Evolutionary conservation across 2,329 filamentous ascomycete species (phyloP).

Genomic region (Colletotrichum cereale): DNA sequence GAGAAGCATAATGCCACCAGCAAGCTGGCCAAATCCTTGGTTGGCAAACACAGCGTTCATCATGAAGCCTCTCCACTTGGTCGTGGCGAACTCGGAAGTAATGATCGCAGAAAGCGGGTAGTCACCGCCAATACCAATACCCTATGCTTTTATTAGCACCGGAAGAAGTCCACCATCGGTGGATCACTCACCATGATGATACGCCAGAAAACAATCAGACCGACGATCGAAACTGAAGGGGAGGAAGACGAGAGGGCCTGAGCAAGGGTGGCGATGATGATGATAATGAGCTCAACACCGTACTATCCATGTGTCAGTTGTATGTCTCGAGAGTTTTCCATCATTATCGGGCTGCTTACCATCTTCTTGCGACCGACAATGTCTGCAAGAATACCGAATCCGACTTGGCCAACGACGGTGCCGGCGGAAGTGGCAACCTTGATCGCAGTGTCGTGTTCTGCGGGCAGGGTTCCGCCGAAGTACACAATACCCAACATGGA

Average conservation of each 20-base stretch:
- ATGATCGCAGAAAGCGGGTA: conserved; percentile 77
- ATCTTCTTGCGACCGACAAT: conserved; percentile 78
- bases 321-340: conserved; percentile 12
- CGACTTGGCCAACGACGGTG: conserved; percentile 85
- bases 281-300: conserved; percentile 82
- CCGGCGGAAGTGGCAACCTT: conserved; percentile 88
- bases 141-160: conserved; percentile 32
- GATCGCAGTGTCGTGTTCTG: conserved; percentile 81
- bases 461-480: conserved; percentile 74
- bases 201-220: conserved; percentile 83
- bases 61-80: conserved; percentile 73
- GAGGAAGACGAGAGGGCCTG: conserved; percentile 76
- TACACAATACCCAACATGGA: conserved; percentile 85
- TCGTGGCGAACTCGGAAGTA: conserved; percentile 74
- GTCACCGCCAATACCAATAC: conserved; percentile 66
- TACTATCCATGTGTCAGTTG: conserved; percentile 68
- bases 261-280: conserved; percentile 82
- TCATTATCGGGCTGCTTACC: conserved; percentile 42
- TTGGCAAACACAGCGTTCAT: conserved; percentile 76
- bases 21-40: conserved; percentile 75
- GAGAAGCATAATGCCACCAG: conserved; percentile 77
- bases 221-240: conserved; percentile 71
- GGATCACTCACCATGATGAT: conserved; percentile 69
- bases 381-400: conserved; percentile 84
- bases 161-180: background rate